A percentile compares a stretch with the other conserved stretches of the same genome.
phyloP scores from a whole-genome alignment of 148 eudicot genomes.

The Vaccinium myrtillus region DNA sequence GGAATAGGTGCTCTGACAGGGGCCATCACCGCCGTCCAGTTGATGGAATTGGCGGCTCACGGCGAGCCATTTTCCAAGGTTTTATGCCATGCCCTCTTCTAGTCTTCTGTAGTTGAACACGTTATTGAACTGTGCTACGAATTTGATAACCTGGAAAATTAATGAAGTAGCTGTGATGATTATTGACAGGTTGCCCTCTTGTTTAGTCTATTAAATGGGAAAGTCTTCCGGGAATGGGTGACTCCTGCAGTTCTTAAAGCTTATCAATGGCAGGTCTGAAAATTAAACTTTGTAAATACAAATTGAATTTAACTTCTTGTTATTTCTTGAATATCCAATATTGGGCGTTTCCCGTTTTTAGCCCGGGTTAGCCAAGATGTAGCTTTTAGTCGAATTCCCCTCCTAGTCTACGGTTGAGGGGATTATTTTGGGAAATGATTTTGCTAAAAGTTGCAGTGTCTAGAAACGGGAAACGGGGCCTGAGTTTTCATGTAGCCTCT shows the following conservation, averaged over 20 bases:
- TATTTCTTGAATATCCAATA: not conserved
- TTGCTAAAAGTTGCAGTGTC: no score
- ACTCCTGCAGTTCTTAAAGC: slow-evolving; percentile 86
- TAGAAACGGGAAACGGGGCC: no score
- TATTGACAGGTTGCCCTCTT: slow-evolving; percentile 39
- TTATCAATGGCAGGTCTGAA: slow-evolving; percentile 54
- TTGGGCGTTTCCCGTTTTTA: not conserved
- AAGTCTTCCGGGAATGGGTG: slow-evolving; percentile 83
- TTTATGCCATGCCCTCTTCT: not conserved
- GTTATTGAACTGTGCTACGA: not conserved
- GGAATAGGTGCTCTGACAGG: slow-evolving; percentile 69
- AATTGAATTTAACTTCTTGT: not conserved
- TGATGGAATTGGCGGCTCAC: slow-evolving; percentile 52
- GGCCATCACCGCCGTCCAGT: slow-evolving; percentile 74
- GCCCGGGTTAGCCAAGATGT: no score
- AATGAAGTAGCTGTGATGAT: not conserved
- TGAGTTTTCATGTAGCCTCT: not conserved
- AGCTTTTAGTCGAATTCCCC: no score
- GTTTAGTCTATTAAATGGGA: slow-evolving; percentile 52
- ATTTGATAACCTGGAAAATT: not conserved
- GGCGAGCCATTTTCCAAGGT: slow-evolving; percentile 87
- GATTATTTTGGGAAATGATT: no score
- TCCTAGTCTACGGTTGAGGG: no score
- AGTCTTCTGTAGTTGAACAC: not conserved
- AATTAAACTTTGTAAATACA: not conserved